Conservation (phyloP, 208 protist species). For the Crithidia bombi region DNA sequence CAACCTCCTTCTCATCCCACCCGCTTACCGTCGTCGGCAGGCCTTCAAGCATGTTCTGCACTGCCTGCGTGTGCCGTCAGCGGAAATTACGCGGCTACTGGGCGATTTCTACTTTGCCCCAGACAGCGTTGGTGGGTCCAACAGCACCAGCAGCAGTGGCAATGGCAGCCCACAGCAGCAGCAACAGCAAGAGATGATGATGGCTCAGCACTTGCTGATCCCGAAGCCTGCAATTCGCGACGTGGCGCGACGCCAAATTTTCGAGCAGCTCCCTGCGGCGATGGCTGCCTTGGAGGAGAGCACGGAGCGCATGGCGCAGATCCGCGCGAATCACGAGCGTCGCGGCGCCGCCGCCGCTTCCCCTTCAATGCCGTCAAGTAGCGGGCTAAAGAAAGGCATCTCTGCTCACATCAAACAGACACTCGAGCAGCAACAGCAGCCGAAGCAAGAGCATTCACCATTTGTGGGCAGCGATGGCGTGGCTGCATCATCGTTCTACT, state of each 20-base stretch:
- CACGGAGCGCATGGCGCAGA: constrained; percentile 55
- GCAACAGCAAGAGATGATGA: constrained; percentile 37
- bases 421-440: constrained; percentile 8
- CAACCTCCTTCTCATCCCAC: constrained; percentile 71
- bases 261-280: constrained; percentile 70
- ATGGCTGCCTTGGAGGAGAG: constrained; percentile 62
- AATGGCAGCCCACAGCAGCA: constrained; percentile 28
- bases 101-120: constrained; percentile 66
- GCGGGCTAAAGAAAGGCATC: neutral
- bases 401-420: constrained; percentile 19
- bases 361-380: no score
- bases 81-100: constrained; percentile 62
- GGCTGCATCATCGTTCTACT: constrained; percentile 9
- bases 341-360: neutral
- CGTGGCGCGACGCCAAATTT: constrained; percentile 61
- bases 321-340: constrained; percentile 30
- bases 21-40: constrained; percentile 78
- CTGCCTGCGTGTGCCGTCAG: constrained; percentile 59
- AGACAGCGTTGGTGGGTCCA: constrained; percentile 30
- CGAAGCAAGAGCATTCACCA: neutral
- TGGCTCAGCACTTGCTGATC: constrained; percentile 78
- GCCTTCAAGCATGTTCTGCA: constrained; percentile 82
- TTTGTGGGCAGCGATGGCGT: neutral
- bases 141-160: neutral
- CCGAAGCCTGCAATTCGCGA: constrained; percentile 78